Evolutionary conservation across 257 asterid species (phyloP).

Genomic region (Gentiana dahurica): DNA sequence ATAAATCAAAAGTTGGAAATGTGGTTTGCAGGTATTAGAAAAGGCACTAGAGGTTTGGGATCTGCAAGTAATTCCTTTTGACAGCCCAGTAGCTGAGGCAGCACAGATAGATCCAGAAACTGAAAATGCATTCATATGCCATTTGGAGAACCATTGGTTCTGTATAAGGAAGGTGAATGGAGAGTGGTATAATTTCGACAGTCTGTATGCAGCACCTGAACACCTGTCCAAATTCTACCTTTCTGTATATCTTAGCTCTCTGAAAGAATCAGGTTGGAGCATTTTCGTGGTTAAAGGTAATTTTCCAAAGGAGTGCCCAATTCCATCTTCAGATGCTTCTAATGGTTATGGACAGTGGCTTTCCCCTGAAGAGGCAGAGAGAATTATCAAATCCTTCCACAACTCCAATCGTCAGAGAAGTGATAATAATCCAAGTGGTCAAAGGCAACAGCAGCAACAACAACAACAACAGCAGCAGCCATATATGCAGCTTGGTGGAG

Average conservation of each 20-base stretch:
- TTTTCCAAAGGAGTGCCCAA: conserved; percentile 74
- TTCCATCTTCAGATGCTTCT: conserved; percentile 70
- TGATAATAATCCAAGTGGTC: conserved; percentile 12
- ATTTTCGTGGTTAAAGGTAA: conserved; percentile 84
- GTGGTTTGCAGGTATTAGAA: conserved; percentile 52
- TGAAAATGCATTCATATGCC: conserved; percentile 85
- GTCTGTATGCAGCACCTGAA: conserved; percentile 57
- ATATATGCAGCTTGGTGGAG: conserved; percentile 18
- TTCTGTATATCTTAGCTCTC: conserved; percentile 82
- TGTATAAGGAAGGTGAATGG: conserved; percentile 90
- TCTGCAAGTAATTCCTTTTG: conserved; percentile 79
- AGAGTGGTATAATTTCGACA: conserved; percentile 52
- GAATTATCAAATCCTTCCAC: conserved; percentile 67
- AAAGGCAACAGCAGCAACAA: conserved; percentile 15
- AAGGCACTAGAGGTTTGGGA: conserved; percentile 97
- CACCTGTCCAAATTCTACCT: conserved; percentile 97
- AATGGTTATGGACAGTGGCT: conserved; percentile 94
- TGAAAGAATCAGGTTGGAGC: conserved; percentile 89
- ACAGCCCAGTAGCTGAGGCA: conserved; percentile 88
- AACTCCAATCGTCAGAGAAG: conserved; percentile 27
- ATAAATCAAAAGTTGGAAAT: background rate
- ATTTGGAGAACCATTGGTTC: conserved; percentile 92
- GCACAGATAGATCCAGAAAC: conserved; percentile 88
- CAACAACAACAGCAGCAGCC: conserved; percentile 16
- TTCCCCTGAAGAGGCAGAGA: conserved; percentile 79